Percentiles rank a stretch among this genome's conserved stretches.
Conservation (phyloP, 352 stramenopile species). For the Pythium grandisporangium region DNA sequence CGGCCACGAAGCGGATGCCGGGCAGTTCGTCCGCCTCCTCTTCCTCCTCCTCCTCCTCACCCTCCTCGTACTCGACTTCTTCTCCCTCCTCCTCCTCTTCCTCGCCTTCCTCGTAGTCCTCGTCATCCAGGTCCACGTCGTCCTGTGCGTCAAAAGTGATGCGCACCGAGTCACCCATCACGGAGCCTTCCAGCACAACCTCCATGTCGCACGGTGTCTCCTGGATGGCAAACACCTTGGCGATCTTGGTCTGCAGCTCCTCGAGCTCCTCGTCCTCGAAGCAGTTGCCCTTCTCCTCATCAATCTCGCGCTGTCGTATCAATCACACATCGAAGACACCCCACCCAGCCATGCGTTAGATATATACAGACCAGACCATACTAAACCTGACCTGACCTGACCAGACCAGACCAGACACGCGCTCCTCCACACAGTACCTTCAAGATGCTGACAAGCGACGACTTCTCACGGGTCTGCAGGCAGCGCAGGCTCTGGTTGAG, state of each 20-base stretch:
- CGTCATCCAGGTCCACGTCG: constrained; percentile 56
- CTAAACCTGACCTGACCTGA: no score
- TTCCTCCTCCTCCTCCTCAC: constrained; percentile 38
- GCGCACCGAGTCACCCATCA: constrained; percentile 45
- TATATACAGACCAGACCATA: no score
- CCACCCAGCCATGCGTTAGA: no score
- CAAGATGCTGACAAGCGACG: constrained; percentile 27
- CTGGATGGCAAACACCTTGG: constrained; percentile 51
- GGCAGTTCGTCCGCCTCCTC: constrained; percentile 60
- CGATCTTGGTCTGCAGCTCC: constrained; percentile 53
- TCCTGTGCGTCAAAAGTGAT: constrained; percentile 81
- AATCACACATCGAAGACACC: neutral
- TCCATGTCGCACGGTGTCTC: constrained; percentile 59
- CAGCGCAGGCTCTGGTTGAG: constrained; percentile 13
- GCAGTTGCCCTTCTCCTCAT: constrained; percentile 81
- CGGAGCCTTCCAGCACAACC: constrained; percentile 41
- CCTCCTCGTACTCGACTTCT: constrained; percentile 16
- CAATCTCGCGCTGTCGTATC: constrained; percentile 44
- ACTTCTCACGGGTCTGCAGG: constrained; percentile 50
- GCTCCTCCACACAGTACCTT: no score
- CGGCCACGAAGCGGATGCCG: constrained; percentile 68
- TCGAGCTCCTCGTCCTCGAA: constrained; percentile 68
- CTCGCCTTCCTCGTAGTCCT: constrained; percentile 40
- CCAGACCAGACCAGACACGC: no score
- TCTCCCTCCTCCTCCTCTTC: constrained; percentile 40